phyloP scores from a whole-genome alignment of 106 monocot genomes.

The Dioscorea dumetorum region DNA sequence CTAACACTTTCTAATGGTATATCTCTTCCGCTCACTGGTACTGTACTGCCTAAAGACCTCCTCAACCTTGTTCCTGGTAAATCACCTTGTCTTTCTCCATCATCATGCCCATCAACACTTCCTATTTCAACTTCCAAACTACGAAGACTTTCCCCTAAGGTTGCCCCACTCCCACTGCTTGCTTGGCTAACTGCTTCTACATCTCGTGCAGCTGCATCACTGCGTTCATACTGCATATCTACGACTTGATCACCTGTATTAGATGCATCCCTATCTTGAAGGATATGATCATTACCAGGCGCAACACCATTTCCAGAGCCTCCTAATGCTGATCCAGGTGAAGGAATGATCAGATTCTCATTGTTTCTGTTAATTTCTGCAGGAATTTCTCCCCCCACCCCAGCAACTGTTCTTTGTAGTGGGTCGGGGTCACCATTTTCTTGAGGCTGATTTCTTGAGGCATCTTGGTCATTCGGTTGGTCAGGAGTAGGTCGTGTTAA shows the following conservation, averaged over 20 bases:
- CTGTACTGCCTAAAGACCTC: slow-evolving; percentile 34
- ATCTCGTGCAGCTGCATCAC: slow-evolving; percentile 68
- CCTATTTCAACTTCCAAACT: slow-evolving; percentile 99
- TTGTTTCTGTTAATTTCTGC: slow-evolving; percentile 29
- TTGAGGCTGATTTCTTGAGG: slow-evolving; percentile 18
- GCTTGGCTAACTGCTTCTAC: slow-evolving; percentile 92
- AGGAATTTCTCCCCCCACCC: slow-evolving; percentile 24
- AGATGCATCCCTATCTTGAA: slow-evolving; percentile 36
- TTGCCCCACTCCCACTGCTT: slow-evolving; percentile 96
- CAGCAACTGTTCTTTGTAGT: slow-evolving; percentile 34
- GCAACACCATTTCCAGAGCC: slow-evolving; percentile 14
- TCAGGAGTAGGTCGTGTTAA: slow-evolving; percentile 67
- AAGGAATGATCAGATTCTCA: slow-evolving; percentile 28
- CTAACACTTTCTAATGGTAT: slow-evolving; percentile 76
- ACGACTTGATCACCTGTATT: slow-evolving; percentile 54
- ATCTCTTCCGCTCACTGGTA: slow-evolving; percentile 46
- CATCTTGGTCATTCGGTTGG: slow-evolving; percentile 47
- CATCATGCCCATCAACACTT: slow-evolving; percentile 97
- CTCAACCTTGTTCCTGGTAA: slow-evolving; percentile 31
- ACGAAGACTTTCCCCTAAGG: slow-evolving; percentile 84
- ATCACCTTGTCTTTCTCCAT: slow-evolving; percentile 64
- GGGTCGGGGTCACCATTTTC: slow-evolving; percentile 39
- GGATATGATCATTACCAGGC: slow-evolving; percentile 18
- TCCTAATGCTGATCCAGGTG: slow-evolving; percentile 21
- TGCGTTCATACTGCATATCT: slow-evolving; percentile 87